Base-by-base conservation (phyloP, 345 rosid genomes). In the Brassica cretica region DNA sequence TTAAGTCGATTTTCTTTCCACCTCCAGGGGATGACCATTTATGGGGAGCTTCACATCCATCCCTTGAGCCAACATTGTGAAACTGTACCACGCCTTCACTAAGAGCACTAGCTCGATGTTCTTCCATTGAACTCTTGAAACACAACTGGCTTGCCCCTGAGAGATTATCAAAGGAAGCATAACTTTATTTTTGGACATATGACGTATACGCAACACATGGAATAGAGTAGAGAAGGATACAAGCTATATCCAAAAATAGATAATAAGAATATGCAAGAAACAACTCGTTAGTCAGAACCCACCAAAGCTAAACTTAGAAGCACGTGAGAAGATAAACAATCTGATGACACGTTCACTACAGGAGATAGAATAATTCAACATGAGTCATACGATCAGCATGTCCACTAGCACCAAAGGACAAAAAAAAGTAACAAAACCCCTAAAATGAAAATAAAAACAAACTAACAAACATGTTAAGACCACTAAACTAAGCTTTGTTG, bases 11-110 rank as follows among this genome's bases (percentile, higher is more conserved):
- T 49, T 83, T 81, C 72, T 78, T 55, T 64, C 87, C 92, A 56
- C 89, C 96, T 79, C 83, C 90, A 1, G 89, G 91, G 15, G 97
- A 86, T 5, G 94, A 85, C 99, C 96, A 91, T 81, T 88, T 70
- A 32, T 64, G 73, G 1, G 87, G 90, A 78, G 80, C 82, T 61
- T 80, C 85, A 80, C 78, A 76, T 49, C 80, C 84, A 70, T 85
- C 87, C 65, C 1, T 21, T 37, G 76, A 37, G 18, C 62, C 78
- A 49, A 71, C 72, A 29, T 27, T 70, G 64, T 82, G 82, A 77
- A 76, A 74, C 72, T 78, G 82, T 12, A 84, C 76, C 25, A 58
- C 66, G 56, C 68, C 78, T 70, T 87, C 89, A 63, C 86, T 82
- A n/a, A 77, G 67, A 83, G 71, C 69, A 51, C 81, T 68, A 49